Conservation (phyloP, 2,329 filamentous ascomycete genomes). For the Arthroderma sp. region DNA sequence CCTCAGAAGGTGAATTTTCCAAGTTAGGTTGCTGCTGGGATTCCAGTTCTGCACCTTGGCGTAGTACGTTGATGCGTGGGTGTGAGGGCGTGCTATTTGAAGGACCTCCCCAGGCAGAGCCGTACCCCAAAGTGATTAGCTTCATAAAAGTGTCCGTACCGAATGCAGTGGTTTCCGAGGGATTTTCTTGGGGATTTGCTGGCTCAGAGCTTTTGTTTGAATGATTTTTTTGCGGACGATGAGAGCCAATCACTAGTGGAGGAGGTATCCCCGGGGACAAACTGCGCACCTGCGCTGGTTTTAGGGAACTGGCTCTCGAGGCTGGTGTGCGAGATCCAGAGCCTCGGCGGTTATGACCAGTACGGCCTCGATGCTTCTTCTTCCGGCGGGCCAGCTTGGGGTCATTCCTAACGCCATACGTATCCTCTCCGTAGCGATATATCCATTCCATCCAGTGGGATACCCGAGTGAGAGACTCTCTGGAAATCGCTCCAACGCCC, state of each 20-base stretch:
- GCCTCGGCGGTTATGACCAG: neutral
- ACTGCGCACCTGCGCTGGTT: neutral
- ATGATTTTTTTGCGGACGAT: conserved; percentile 7
- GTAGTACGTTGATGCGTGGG: conserved; percentile 17
- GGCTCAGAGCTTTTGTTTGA: conserved; percentile 9
- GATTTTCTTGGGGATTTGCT: conserved; percentile 8
- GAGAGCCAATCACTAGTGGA: conserved; percentile 23
- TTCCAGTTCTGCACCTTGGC: conserved; percentile 8
- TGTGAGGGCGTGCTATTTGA: conserved; percentile 18
- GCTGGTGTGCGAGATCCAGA: neutral
- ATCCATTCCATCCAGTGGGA: conserved; percentile 81
- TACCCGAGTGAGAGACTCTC: conserved; percentile 56
- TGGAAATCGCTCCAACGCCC: conserved; percentile 60
- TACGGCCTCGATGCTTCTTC: conserved; percentile 15
- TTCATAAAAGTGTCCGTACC: conserved; percentile 35
- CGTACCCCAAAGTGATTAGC: conserved; percentile 38
- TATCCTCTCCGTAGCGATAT: conserved; percentile 67
- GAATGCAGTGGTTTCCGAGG: conserved; percentile 19
- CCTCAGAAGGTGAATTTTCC: conserved; percentile 8
- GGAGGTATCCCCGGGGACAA: conserved; percentile 32
- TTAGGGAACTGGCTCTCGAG: conserved; percentile 1
- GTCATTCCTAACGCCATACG: conserved; percentile 75
- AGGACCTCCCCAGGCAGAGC: conserved; percentile 33
- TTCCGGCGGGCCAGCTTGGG: conserved; percentile 51
- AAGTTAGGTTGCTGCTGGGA: conserved; percentile 9